These are phyloP conservation scores for Coemansia biformis DNA, from an alignment of 192 early-diverging fungal genomes.

Conservation along the genomic window DNA sequence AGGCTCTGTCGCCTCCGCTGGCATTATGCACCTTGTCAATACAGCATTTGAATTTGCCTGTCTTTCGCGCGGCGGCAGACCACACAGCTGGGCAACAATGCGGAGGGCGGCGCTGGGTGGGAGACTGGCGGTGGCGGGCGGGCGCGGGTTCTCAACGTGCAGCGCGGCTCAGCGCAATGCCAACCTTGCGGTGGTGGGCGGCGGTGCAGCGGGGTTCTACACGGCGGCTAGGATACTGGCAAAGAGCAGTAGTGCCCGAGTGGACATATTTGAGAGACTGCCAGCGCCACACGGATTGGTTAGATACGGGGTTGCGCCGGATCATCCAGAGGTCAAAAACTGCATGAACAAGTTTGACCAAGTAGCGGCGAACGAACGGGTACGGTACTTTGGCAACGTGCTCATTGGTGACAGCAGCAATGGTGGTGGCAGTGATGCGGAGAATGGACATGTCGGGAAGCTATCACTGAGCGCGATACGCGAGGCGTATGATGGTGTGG, in stretches of 20 bases:
- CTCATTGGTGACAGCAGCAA: constrained; percentile 42
- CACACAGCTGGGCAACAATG: background rate
- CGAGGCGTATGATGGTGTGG: constrained; percentile 64
- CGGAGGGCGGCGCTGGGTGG: background rate
- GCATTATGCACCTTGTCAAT: too few species aligned
- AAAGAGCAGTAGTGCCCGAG: constrained; percentile 30
- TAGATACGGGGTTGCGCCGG: constrained; percentile 91
- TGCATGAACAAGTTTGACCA: constrained; percentile 77
- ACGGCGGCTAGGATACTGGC: constrained; percentile 76
- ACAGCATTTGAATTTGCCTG: too few species aligned
- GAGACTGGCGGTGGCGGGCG: too few species aligned
- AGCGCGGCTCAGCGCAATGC: too few species aligned
- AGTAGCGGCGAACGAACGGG: constrained; percentile 61
- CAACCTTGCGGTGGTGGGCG: constrained; percentile 64
- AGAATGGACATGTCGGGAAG: background rate
- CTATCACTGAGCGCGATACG: constrained; percentile 53
- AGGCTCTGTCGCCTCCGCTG: too few species aligned
- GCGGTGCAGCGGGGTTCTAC: constrained; percentile 88
- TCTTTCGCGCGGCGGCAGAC: background rate
- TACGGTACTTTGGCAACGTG: constrained; percentile 80
- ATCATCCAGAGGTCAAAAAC: constrained; percentile 93
- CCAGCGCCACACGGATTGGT: constrained; percentile 87
- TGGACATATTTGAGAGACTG: constrained; percentile 84
- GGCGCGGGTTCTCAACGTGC: too few species aligned
- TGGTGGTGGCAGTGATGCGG: too few species aligned